A percentile compares a stretch with the other conserved stretches of the same genome.
Conservation (phyloP, 805 yeast species). For the Kazachstania viticola region DNA sequence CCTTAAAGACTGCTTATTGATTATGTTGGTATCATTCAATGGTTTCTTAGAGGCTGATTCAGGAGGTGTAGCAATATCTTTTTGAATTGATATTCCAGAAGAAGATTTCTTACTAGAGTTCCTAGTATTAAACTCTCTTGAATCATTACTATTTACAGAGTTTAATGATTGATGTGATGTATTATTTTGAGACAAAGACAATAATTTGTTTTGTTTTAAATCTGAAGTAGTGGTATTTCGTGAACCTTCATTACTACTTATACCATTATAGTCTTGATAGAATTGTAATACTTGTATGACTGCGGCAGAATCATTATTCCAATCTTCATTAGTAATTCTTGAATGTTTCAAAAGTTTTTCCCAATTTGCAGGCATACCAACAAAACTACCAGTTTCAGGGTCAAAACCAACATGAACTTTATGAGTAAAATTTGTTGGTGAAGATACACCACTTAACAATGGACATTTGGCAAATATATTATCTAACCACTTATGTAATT, state of each 20-base stretch:
- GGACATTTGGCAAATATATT: conserved; percentile 73
- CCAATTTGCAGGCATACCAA: conserved; percentile 94
- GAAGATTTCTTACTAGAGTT: no score
- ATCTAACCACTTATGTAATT: conserved; percentile 83
- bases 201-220: no score
- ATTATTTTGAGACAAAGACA: no score
- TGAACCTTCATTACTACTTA: no score
- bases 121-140: no score
- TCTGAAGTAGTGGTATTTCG: not conserved
- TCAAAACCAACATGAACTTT: conserved; percentile 83
- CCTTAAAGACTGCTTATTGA: no score
- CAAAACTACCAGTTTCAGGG: conserved; percentile 74
- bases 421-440: conserved; percentile 91
- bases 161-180: no score
- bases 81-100: no score
- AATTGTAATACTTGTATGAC: conserved; percentile 85
- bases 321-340: conserved; percentile 85
- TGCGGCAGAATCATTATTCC: conserved; percentile 88
- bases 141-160: no score
- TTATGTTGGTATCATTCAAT: no score
- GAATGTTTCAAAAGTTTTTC: conserved; percentile 71
- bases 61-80: no score
- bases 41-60: no score
- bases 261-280: conserved; percentile 38
- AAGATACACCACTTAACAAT: conserved; percentile 54